Conservation (phyloP, 768 basidiomycete genomes). For the Udeniomyces megalosporus region DNA sequence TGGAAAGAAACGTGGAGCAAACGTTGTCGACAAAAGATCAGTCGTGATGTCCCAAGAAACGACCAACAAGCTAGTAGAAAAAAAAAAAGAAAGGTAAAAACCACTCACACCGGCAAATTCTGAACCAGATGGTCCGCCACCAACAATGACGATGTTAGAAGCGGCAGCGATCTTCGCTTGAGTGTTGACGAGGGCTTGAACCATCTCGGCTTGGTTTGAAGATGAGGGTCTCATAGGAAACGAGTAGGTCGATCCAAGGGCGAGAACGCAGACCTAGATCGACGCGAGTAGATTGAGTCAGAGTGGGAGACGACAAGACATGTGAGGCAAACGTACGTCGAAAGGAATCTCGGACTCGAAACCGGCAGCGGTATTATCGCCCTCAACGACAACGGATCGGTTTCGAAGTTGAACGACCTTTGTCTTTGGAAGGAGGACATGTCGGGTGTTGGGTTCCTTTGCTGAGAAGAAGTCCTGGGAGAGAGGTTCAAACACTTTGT, state of each 20-base stretch:
- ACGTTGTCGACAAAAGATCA: not conserved
- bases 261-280: constrained; percentile 2
- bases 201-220: not conserved
- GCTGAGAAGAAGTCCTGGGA: not conserved
- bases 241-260: constrained; percentile 10
- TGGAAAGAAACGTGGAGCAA: not conserved
- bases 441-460: not conserved
- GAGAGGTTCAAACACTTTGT: constrained; percentile 2
- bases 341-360: not conserved
- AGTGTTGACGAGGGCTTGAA: not conserved
- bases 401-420: constrained; percentile 2
- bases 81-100: not conserved
- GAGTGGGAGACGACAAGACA: not conserved
- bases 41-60: not conserved
- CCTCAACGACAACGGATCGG: not conserved
- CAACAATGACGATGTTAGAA: constrained; percentile 27
- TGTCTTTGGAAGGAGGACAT: constrained; percentile 2
- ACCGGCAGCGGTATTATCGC: not conserved
- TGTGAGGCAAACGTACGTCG: not conserved
- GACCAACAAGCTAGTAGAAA: not conserved
- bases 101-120: constrained; percentile 20
- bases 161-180: not conserved
- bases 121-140: constrained; percentile 30
- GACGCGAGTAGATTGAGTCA: not conserved
- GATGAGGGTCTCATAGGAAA: not conserved